phyloP scores from a whole-genome alignment of 176 grass and related monocot genomes.

The Hyparrhenia diplandra region DNA sequence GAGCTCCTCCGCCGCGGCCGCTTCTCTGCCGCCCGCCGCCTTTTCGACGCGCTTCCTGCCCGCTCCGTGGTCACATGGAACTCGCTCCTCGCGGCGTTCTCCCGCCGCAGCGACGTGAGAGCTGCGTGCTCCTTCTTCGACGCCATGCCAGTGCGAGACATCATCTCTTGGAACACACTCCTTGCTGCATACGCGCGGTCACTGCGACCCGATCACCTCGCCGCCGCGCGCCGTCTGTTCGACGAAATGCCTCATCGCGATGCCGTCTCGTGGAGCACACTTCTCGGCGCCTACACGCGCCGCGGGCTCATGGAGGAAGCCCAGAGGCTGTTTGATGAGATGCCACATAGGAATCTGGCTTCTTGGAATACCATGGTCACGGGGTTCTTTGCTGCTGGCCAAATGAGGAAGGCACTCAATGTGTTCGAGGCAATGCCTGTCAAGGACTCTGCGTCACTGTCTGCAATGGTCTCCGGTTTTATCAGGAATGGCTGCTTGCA shows the following conservation, averaged over 20 bases:
- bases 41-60: constrained; percentile 60
- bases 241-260: constrained; percentile 55
- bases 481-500: constrained; percentile 35
- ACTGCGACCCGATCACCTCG: constrained; percentile 24
- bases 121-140: constrained; percentile 43
- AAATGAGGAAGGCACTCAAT: constrained; percentile 38
- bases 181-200: constrained; percentile 41
- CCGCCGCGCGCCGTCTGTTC: constrained; percentile 45
- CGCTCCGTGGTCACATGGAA: constrained; percentile 73
- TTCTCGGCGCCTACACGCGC: constrained; percentile 42
- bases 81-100: constrained; percentile 48
- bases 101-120: constrained; percentile 26
- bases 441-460: constrained; percentile 41
- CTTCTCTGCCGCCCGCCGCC: constrained; percentile 41
- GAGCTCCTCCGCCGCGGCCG: constrained; percentile 44
- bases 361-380: constrained; percentile 73
- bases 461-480: constrained; percentile 43
- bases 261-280: constrained; percentile 60
- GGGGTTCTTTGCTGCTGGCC: constrained; percentile 40
- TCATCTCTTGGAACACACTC: constrained; percentile 64
- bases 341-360: constrained; percentile 35
- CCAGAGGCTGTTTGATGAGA: constrained; percentile 42
- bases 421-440: constrained; percentile 52
- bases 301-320: constrained; percentile 48
- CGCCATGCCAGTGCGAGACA: constrained; percentile 46